Conservation (phyloP, 768 basidiomycete species). For the Tubosaeta sp. region DNA sequence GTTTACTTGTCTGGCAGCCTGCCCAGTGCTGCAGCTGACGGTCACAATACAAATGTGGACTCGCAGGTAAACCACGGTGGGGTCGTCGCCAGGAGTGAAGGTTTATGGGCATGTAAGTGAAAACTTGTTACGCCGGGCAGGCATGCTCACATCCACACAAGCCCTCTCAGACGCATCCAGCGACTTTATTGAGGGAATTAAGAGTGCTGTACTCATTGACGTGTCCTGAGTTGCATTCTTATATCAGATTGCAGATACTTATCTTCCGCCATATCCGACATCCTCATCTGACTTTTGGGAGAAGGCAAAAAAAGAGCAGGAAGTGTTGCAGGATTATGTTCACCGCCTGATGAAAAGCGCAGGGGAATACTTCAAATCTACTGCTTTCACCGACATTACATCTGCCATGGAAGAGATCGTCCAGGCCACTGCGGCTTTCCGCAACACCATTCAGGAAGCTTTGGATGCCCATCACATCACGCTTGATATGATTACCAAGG, state of each 20-base stretch:
- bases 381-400: conserved; percentile 1
- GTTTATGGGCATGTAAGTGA: not conserved
- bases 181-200: too few relatives aligned
- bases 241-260: not conserved
- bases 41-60: not conserved
- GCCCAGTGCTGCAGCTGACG: not conserved
- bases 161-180: not conserved
- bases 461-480: conserved; percentile 8
- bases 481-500: conserved; percentile 3
- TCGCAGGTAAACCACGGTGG: not conserved
- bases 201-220: not conserved
- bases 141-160: not conserved
- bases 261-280: not conserved
- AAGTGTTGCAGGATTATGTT: conserved; percentile 2
- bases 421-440: conserved; percentile 9
- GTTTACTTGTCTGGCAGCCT: not conserved
- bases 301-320: not conserved
- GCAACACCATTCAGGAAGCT: conserved; percentile 4
- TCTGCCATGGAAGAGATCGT: conserved; percentile 10
- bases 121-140: too few relatives aligned
- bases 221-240: not conserved
- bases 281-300: conserved; percentile 13
- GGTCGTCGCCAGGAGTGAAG: not conserved
- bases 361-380: not conserved
- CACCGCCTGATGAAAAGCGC: conserved; percentile 7